A percentile compares a stretch with the other conserved stretches of the same genome.
Conservation (phyloP, 2,329 filamentous ascomycete species). For the Bipolaris bicolor region DNA sequence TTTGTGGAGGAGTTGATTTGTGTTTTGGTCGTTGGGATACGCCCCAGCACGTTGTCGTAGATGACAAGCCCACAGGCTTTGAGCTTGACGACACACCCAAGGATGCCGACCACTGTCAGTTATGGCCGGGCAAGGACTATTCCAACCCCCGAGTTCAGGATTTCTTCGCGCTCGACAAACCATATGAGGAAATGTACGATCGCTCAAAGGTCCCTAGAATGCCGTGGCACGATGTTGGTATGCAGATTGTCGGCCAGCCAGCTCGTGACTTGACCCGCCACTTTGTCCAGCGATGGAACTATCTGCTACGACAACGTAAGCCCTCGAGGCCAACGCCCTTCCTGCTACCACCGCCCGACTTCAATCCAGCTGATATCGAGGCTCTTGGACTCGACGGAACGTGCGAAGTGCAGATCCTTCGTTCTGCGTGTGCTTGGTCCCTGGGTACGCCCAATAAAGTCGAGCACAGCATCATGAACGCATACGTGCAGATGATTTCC, state of each 20-base stretch:
- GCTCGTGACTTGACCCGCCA: conserved; percentile 92
- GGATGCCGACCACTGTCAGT: conserved; percentile 91
- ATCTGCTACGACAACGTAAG: conserved; percentile 88
- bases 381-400: conserved; percentile 88
- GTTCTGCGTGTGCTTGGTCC: conserved; percentile 90
- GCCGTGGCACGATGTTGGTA: conserved; percentile 98
- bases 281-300: conserved; percentile 98
- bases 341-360: conserved; percentile 90
- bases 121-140: conserved; percentile 98
- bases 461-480: conserved; percentile 94
- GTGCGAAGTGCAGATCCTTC: conserved; percentile 93
- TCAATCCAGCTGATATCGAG: conserved; percentile 83
- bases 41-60: conserved; percentile 85
- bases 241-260: conserved; percentile 97
- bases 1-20: conserved; percentile 92
- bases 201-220: conserved; percentile 86
- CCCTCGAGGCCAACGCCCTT: conserved; percentile 94
- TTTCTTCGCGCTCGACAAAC: conserved; percentile 90
- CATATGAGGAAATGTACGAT: conserved; percentile 99
- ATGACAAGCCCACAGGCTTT: conserved; percentile 95
- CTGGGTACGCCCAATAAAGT: conserved; percentile 81
- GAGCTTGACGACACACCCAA: conserved; percentile 74
- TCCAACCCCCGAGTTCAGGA: conserved; percentile 95
- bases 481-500: conserved; percentile 92
- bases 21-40: conserved; percentile 98